Evolutionary conservation across 177 flowering plant genomes (phyloP), one percentile per base, ranked within the genome.

Genomic region (Tripterygium wilfordii): DNA sequence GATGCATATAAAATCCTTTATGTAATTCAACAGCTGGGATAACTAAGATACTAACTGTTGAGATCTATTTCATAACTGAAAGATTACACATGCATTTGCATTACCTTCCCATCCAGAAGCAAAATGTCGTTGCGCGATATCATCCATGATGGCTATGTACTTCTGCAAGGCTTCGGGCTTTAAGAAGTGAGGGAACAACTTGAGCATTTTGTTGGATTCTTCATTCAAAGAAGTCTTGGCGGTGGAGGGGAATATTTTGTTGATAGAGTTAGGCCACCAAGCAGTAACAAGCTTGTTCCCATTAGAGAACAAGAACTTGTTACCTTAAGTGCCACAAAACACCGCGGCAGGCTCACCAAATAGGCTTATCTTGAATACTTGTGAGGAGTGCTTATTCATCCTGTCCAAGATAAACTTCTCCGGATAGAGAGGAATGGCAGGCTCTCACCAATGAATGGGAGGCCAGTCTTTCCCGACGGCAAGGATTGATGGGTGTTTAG

Each of bases 271-370:
- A 0, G 85, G 85, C 79, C 76, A 74, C 85, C 85, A 79, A 0
- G 67, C 48, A 2, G 28, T 26, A 10, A 79, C 85, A 1, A 73
- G 72, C 61, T 69, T 79, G 63, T 71, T 66, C 59, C 76, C 85
- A 47, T 79, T 79, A 6, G 81, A 68, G 56, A 76, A 79, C 49
- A 79, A 32, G 61, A 79, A 74, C 63, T 76, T 79, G 74, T 79
- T 71, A 14, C 76, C 74, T 0, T 46, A 29, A 0, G 77, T 18
- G n/a, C 81, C 81, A 26, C 79, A 68, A 25, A 79, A 29, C 8
- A 76, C 70, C 0, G 64, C 79, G 0, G 66, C 49, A 0, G 63
- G 42, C 19, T 68, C 61, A 0, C 79, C 77, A 1, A 76, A 19
- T 0, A 79, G 45, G 14, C 57, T 53, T 13, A 82, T 79, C 32